Base-by-base conservation (phyloP, 2,329 filamentous ascomycete genomes). In the Claviceps africana region DNA sequence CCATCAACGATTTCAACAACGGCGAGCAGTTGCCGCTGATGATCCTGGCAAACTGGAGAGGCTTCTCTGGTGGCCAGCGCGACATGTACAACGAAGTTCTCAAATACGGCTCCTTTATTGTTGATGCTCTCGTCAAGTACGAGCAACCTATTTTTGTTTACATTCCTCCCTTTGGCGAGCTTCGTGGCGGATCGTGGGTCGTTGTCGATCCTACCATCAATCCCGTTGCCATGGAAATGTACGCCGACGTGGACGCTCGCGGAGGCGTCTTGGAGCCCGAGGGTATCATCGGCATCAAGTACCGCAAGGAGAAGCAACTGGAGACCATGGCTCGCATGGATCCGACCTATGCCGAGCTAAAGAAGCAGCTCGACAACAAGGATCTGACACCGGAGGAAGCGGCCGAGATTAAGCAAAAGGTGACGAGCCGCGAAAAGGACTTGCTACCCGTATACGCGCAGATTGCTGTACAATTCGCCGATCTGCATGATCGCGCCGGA, bases 11-110 rank as follows among this genome's bases (percentile, higher is more conserved):
- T 76, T 98, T 98, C 81, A 98, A 98, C 81, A 82, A 95, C 59
- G 93, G 93, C 67, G 93, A 98, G 74, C 93, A 98, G 75, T 78
- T 98, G 65, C 93, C 93, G 53, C 76, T 98, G 59, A 97, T 98
- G 89, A 98, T 98, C 67, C 82, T 98, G 58, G 93, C 93, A 72
- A 98, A 98, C 79, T 98, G 93, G 93, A 85, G 93, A 82, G 93
- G 93, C 76, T 98, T 98, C 88, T 98, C 93, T 60, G 93, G 93
- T 76, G 93, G 93, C 58, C 93, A 98, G 74, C 88, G 91, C 61
- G 93, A 98, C 72, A 98, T 98, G 93, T 98, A 94, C 82, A 96
- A 97, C 74, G 93, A 98, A 73, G 93, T 98, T 17, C 82, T 98
- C 71, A 98, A 98, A 78, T 98, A 98, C 65, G 93, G 93, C 66